Percentiles rank a stretch among this genome's conserved stretches.
Evolutionary conservation across 129 eudicot genomes (phyloP).

Genomic region (carrot (Daucus carota)): DH1_v3.0 NC_030388.2:14993501-14994000

Average conservation of each 20-base stretch:
- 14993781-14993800: conserved; percentile 50
- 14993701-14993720: conserved; percentile 20
- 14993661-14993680: neutral
- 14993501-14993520: too few species aligned
- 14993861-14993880: conserved; percentile 39
- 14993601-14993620: too few species aligned
- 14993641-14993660: neutral
- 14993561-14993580: too few species aligned
- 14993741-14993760: conserved; percentile 95
- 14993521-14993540: too few species aligned
- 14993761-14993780: conserved; percentile 48
- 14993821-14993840: conserved; percentile 76
- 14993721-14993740: conserved; percentile 75
- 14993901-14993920: conserved; percentile 56
- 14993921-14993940: conserved; percentile 75
- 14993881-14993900: conserved; percentile 80
- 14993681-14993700: neutral
- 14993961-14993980: conserved; percentile 53
- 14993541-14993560: too few species aligned
- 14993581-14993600: too few species aligned
- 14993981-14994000: conserved; percentile 70
- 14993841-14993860: conserved; percentile 31
- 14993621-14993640: too few species aligned
- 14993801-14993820: conserved; percentile 52
- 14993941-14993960: conserved; percentile 79